Conservation (phyloP, 495 filamentous ascomycete genomes). For the Tuber borchii region DNA sequence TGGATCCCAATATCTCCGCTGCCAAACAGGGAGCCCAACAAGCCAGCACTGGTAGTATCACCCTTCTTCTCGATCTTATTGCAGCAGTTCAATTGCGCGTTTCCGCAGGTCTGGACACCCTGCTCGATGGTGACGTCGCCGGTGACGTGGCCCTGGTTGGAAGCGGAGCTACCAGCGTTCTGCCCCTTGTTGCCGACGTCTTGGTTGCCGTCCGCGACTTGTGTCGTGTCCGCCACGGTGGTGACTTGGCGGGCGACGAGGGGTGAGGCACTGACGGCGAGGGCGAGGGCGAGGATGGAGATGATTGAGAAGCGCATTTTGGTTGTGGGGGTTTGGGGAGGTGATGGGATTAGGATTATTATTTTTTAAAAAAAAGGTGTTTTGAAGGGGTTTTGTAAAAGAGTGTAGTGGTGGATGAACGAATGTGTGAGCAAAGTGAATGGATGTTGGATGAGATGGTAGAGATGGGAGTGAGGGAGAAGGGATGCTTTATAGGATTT, state of each 20-base stretch:
- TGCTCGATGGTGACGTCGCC: slow-evolving; percentile 32
- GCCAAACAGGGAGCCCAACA: slow-evolving; percentile 21
- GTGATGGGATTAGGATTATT: too few species aligned
- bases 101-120: slow-evolving; percentile 31
- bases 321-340: too few species aligned
- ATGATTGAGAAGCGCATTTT: slow-evolving; percentile 1
- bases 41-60: slow-evolving; percentile 24
- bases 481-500: neutral
- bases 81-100: slow-evolving; percentile 35
- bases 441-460: neutral
- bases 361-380: too few species aligned
- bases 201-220: slow-evolving; percentile 19
- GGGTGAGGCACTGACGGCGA: slow-evolving; percentile 17
- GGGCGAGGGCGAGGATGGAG: slow-evolving; percentile 18
- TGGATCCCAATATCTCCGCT: slow-evolving; percentile 29
- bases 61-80: slow-evolving; percentile 38
- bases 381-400: neutral
- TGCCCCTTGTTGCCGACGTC: slow-evolving; percentile 36
- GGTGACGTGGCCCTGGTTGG: slow-evolving; percentile 22
- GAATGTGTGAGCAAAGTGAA: neutral
- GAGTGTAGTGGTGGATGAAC: neutral
- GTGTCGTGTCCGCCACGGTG: slow-evolving; percentile 10
- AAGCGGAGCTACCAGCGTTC: slow-evolving; percentile 26
- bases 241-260: slow-evolving; percentile 12
- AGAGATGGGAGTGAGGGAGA: too few species aligned